Conservation (phyloP, 495 filamentous ascomycete genomes). For the Penicillium nucicola region DNA sequence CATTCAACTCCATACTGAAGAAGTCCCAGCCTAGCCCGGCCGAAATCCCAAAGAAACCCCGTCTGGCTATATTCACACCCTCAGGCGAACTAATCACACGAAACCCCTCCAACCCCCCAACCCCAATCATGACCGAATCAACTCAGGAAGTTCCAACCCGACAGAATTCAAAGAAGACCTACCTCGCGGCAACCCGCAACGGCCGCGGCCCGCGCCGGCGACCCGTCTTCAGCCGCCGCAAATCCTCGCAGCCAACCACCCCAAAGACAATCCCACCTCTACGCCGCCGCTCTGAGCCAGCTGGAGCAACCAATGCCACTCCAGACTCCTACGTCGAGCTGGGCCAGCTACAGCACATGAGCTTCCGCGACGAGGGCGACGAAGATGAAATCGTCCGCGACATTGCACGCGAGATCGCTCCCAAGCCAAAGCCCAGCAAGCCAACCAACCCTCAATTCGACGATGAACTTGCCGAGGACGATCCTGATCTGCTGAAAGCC, state of each 20-base stretch:
- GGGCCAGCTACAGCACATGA: conserved; percentile 3
- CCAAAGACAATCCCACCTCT: not conserved
- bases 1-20: conserved; percentile 40
- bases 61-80: conserved; percentile 27
- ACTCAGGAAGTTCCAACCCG: not conserved
- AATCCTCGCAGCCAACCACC: conserved; percentile 36
- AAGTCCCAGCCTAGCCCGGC: conserved; percentile 24
- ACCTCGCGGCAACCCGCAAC: conserved; percentile 29
- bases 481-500: not conserved
- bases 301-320: not conserved
- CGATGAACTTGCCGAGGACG: not conserved
- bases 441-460: not conserved
- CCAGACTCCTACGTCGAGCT: conserved; percentile 2
- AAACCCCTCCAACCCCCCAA: conserved; percentile 32
- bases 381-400: conserved; percentile 3
- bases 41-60: conserved; percentile 34
- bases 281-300: conserved; percentile 14
- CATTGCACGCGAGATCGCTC: not conserved
- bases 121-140: conserved; percentile 15
- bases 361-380: conserved; percentile 6
- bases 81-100: conserved; percentile 29
- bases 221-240: conserved; percentile 40
- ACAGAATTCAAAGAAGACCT: conserved; percentile 28
- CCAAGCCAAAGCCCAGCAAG: not conserved
- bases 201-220: conserved; percentile 34